Base-by-base conservation (phyloP, 352 stramenopile species). In the Thraustotheca clavata region DNA sequence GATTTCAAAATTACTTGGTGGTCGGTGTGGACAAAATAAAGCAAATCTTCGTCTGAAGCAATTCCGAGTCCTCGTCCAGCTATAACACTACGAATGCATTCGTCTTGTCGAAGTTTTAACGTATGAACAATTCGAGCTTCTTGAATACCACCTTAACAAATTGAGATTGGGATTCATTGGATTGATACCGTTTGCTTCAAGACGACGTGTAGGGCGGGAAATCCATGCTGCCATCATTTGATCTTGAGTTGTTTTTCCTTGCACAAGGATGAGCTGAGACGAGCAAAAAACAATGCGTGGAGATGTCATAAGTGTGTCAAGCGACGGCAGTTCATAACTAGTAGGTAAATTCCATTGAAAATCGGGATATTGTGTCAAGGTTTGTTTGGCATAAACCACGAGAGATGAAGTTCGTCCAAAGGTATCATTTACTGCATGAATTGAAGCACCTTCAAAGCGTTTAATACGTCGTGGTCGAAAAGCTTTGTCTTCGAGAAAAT, bases 401-500 rank as follows among this genome's bases (percentile, higher is more conserved):
- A 91, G 60, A 35, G 76, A 87, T 12, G 80, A 90, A 67, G 90
- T 79, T 6, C 72, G 85, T 50, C 73, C 81, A 49, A 89, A 70
- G 38, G 82, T 50, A 3, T 79, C 75, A 50, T 91, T 91, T 62
- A 94, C 90, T 14, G 83, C 81, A 59, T 80, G 86, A 16, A 94
- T 59, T 16, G 77, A 77, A 4, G 86, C 69, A 3, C 80, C 72
- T 1, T 71, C 69, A 62, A 86, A 85, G 57, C 88, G 89, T 70
- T 91, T 90, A 62, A 94, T 83, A 20, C 86, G 83, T 54, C 90
- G 81, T 20, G 86, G 86, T 1, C 86, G 82, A 38, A 94, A 94
- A 59, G 90, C 81, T 54, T 88, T 61, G 50, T 92, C 82, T 67
- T 94, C 68, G n/a, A 93, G 62, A 33, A 93, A 92, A 41, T 92